Evolutionary conservation across 208 protist genomes (phyloP).

Genomic region (Wallacemonas collosoma): DNA sequence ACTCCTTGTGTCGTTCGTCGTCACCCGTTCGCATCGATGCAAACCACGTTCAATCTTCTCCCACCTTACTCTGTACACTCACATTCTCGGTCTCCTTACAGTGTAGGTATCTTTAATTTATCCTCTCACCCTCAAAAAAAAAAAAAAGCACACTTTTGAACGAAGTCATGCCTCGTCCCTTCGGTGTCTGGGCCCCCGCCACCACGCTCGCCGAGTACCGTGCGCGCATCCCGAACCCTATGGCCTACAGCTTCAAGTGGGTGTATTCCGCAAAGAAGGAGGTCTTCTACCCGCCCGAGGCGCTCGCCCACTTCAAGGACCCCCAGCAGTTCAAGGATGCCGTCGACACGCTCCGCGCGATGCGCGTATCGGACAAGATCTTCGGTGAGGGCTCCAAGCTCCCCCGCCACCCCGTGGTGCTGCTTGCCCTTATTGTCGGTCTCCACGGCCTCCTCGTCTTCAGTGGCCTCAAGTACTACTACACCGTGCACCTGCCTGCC

Average conservation of each 20-base stretch:
- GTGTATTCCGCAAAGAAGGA: constrained; percentile 57
- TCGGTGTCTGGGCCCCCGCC: constrained; percentile 85
- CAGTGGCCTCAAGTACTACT: constrained; percentile 69
- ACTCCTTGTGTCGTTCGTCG: too few relatives aligned
- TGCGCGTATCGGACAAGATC: constrained; percentile 81
- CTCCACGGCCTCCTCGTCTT: constrained; percentile 51
- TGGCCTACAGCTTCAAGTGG: constrained; percentile 54
- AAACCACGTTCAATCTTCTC: neutral
- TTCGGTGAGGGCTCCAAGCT: constrained; percentile 86
- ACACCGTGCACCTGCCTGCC: constrained; percentile 68
- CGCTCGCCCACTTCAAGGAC: constrained; percentile 86
- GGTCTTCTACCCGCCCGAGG: constrained; percentile 84
- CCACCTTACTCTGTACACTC: constrained; percentile 23
- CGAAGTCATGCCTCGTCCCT: constrained; percentile 79
- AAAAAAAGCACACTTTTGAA: constrained; percentile 5
- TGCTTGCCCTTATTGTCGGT: constrained; percentile 40
- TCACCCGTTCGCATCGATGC: too few relatives aligned
- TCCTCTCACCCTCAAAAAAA: constrained; percentile 1
- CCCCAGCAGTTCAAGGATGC: constrained; percentile 87
- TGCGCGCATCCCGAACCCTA: constrained; percentile 66
- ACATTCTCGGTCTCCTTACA: constrained; percentile 15
- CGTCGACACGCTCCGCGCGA: constrained; percentile 78
- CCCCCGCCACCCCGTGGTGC: constrained; percentile 50
- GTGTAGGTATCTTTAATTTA: constrained; percentile 13
- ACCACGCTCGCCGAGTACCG: constrained; percentile 86